phyloP scores from a whole-genome alignment of 352 stramenopile genomes.

The Globisporangium sylvaticum region DNA sequence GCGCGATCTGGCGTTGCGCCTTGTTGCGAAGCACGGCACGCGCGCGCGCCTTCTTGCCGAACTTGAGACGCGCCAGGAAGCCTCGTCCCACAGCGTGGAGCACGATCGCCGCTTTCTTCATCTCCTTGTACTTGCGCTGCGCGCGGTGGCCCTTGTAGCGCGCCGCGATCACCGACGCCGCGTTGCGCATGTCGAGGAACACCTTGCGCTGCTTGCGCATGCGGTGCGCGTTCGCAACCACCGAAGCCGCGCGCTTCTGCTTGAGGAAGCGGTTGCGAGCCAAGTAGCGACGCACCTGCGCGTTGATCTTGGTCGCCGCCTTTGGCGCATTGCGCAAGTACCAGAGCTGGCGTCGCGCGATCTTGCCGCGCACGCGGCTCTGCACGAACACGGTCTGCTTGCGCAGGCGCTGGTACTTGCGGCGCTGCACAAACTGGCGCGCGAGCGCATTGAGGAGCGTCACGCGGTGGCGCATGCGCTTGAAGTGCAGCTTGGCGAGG shows the following conservation, averaged over 20 bases:
- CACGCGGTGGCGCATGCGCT: slow-evolving; percentile 47
- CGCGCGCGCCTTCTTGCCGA: slow-evolving; percentile 80
- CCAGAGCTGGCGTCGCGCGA: slow-evolving; percentile 57
- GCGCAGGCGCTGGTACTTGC: slow-evolving; percentile 63
- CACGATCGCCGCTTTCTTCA: slow-evolving; percentile 69
- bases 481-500: slow-evolving; percentile 48
- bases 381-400: slow-evolving; percentile 72
- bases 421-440: slow-evolving; percentile 68
- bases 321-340: slow-evolving; percentile 74
- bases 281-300: slow-evolving; percentile 62
- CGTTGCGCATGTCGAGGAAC: slow-evolving; percentile 63
- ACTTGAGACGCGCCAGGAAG: slow-evolving; percentile 81
- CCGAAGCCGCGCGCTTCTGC: slow-evolving; percentile 61
- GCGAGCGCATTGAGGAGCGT: slow-evolving; percentile 68
- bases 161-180: slow-evolving; percentile 65
- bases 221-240: slow-evolving; percentile 66
- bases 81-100: slow-evolving; percentile 76
- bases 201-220: slow-evolving; percentile 60
- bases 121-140: slow-evolving; percentile 56
- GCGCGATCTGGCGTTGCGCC: slow-evolving; percentile 72
- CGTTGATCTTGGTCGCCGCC: slow-evolving; percentile 78
- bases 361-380: slow-evolving; percentile 62
- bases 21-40: slow-evolving; percentile 71
- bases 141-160: slow-evolving; percentile 70
- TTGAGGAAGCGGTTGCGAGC: slow-evolving; percentile 62